Base-by-base conservation (phyloP, 345 rosid genomes). In the Garcia nutans region DNA sequence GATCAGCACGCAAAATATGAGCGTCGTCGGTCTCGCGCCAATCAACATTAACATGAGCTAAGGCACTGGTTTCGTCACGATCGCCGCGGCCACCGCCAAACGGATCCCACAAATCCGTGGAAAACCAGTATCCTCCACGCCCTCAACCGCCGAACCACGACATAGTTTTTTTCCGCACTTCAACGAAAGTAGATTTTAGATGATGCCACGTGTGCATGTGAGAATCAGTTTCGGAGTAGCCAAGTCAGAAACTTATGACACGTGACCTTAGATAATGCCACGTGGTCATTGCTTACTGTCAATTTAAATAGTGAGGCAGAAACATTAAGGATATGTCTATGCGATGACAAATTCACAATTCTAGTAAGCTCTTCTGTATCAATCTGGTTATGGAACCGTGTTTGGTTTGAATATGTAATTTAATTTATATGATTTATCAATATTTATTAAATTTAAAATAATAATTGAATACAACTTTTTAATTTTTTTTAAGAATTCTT, bases 1-100 rank as follows among this genome's bases (percentile, higher is more conserved):
- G 71, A 72, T 82, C 77, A n/a, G 59, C 77, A 12, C 42, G 68
- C 12, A 74, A 75, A 54, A 75, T 62, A 8, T 67, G 77, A 22
- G 79, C 79, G 7, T 52, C 50, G 10, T 71, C 68, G 10, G 68
- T 75, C 71, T 82, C 77, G 17, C 70, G 72, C 75, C 85, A 78
- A 70, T 82, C 79, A 0, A 75, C 72, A 12, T 60, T 58, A 45
- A 64, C 74, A 10, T 49, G 20, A 28, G 72, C 20, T 11, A 68
- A 49, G 13, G 5, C 28, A 12, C 1, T 15, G n/a, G 72, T 68
- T 15, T 24, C 58, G 5, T 45, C 56, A 22, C 28, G 31, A 31
- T 67, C 56, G 17, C 16, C 0, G 13, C 31, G 10, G 11, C 28
- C 49, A 17, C 68, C 68, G n/a, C 71, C 71, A 47, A 49, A 68